Percentiles rank a stretch among this genome's conserved stretches.
Evolutionary conservation across 805 yeast genomes (phyloP).

Genomic region (Yarrowia sp.): DNA sequence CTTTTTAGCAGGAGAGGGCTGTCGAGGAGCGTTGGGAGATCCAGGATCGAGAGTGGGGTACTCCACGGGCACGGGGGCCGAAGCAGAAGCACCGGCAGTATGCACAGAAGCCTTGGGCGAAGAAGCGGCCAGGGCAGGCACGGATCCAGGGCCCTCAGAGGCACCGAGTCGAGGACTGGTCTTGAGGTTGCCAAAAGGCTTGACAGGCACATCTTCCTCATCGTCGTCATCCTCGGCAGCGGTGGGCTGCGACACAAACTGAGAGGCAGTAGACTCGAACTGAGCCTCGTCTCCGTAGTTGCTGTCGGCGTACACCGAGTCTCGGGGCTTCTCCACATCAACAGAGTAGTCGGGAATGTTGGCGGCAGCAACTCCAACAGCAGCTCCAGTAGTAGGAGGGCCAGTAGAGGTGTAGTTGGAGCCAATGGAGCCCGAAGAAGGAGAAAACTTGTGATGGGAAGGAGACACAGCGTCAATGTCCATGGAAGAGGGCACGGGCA

Average conservation of each 20-base stretch:
- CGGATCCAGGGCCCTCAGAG: background rate
- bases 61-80: constrained; percentile 1
- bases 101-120: background rate
- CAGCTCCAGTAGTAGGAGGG: background rate
- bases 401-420: constrained; percentile 7
- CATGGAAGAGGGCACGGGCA: constrained; percentile 10
- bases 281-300: background rate
- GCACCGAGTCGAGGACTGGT: background rate
- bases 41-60: constrained; percentile 15
- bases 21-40: constrained; percentile 10
- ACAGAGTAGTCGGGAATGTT: constrained; percentile 14
- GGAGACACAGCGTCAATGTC: constrained; percentile 11
- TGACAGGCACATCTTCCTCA: constrained; percentile 14
- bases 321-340: constrained; percentile 18
- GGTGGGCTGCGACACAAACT: background rate
- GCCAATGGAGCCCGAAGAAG: constrained; percentile 1
- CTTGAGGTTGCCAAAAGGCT: constrained; percentile 9
- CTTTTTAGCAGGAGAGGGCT: constrained; percentile 15
- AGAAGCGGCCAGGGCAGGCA: background rate
- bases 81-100: background rate
- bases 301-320: constrained; percentile 5
- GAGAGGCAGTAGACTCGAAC: background rate
- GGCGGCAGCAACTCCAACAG: background rate
- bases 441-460: constrained; percentile 11
- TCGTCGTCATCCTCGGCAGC: background rate